A percentile compares a stretch with the other conserved stretches of the same genome.
These are phyloP conservation scores for Metschnikowia lunata DNA, from an alignment of 805 yeast species.

Conservation along the genomic window DNA sequence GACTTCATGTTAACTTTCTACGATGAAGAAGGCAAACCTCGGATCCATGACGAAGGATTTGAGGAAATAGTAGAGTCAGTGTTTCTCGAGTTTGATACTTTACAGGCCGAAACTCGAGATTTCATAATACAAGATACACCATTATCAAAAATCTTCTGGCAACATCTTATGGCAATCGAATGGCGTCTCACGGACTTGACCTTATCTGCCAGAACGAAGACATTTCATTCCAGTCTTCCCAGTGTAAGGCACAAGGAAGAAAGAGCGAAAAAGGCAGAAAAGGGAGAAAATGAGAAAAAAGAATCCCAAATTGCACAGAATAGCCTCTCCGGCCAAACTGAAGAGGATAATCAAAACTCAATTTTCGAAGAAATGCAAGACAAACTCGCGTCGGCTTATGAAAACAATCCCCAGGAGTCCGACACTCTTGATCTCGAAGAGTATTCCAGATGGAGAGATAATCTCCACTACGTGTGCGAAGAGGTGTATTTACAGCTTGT, in stretches of 20 bases:
- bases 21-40: constrained; percentile 1
- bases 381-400: background rate
- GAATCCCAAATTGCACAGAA: no score
- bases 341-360: no score
- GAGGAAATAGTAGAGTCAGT: background rate
- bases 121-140: background rate
- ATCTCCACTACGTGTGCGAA: constrained; percentile 2
- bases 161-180: background rate
- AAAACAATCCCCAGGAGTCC: background rate
- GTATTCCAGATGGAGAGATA: background rate
- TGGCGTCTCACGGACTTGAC: background rate
- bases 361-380: background rate
- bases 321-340: no score
- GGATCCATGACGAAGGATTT: background rate
- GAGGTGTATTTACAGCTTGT: background rate
- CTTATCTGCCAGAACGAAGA: background rate
- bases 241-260: background rate
- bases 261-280: no score
- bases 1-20: background rate
- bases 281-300: no score
- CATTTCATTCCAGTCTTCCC: background rate
- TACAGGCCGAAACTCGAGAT: background rate
- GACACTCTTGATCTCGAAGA: background rate
- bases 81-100: background rate
- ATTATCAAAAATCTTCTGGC: background rate